Conservation (phyloP, 192 early-diverging fungal genomes). For the Dissophora ornata region DNA sequence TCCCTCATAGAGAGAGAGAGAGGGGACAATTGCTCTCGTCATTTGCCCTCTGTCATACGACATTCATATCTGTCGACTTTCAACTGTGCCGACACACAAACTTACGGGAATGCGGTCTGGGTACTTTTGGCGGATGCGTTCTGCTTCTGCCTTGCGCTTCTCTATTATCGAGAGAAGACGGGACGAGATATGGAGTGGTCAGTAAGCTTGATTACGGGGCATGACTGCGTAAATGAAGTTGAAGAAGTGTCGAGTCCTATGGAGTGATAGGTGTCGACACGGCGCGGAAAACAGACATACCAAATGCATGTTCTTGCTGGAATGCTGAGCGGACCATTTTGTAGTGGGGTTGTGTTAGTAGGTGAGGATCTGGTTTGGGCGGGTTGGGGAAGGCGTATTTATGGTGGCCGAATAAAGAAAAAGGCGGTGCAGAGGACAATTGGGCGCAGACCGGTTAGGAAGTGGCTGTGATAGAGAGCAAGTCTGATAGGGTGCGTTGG, state of each 20-base stretch:
- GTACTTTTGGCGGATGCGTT: constrained; percentile 96
- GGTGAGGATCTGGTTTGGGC: too few relatives aligned
- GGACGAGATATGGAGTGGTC: neutral
- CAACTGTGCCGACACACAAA: neutral
- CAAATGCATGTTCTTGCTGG: constrained; percentile 96
- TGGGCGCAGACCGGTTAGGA: too few relatives aligned
- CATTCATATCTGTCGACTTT: too few relatives aligned
- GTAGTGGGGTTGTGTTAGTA: constrained; percentile 6
- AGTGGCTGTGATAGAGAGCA: too few relatives aligned
- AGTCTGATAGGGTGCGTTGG: too few relatives aligned
- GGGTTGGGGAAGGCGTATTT: too few relatives aligned
- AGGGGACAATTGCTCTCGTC: too few relatives aligned
- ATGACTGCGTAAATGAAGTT: neutral
- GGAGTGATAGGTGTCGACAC: neutral
- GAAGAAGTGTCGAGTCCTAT: neutral
- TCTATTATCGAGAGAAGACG: constrained; percentile 71
- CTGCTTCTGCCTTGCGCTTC: constrained; percentile 95
- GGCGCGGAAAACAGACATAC: constrained; percentile 60
- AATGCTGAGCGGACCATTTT: constrained; percentile 86
- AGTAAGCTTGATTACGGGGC: too few relatives aligned
- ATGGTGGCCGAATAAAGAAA: too few relatives aligned
- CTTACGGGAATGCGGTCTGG: constrained; percentile 86
- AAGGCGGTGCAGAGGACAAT: too few relatives aligned
- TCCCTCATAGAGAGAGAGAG: too few relatives aligned
- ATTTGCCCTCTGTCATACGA: too few relatives aligned